A percentile compares a stretch with the other conserved stretches of the same genome.
Evolutionary conservation across 1,284 basidiomycete genomes (phyloP).

Genomic region (Xanthoconium separans): DNA sequence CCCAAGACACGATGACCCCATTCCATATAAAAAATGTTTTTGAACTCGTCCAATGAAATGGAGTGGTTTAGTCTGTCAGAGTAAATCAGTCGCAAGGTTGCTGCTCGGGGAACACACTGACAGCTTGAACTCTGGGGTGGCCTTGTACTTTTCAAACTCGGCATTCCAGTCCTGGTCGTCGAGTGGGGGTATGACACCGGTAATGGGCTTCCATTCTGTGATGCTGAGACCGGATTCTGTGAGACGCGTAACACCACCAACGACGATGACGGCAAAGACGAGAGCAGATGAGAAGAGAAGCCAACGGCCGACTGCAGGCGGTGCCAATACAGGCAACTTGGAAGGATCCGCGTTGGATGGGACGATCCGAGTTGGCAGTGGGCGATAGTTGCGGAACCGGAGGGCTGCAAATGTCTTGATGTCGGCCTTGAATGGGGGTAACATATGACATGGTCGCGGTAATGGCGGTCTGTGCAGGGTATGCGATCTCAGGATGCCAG

Average conservation of each 20-base stretch:
- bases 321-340: conserved; percentile 60
- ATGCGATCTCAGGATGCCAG: conserved; percentile 11
- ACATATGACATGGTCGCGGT: conserved; percentile 2
- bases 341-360: conserved; percentile 24
- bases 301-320: conserved; percentile 79
- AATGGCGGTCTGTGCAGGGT: not conserved
- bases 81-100: conserved; percentile 3
- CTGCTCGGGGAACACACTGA: conserved; percentile 43
- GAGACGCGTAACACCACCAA: conserved; percentile 94
- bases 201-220: conserved; percentile 96
- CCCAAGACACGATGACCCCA: conserved; percentile 96
- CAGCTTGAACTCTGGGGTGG: conserved; percentile 95
- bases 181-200: conserved; percentile 86
- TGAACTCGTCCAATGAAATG: conserved; percentile 90
- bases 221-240: conserved; percentile 98
- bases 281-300: conserved; percentile 81
- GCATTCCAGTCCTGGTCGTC: conserved; percentile 77
- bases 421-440: conserved; percentile 3
- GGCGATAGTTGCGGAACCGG: conserved; percentile 35
- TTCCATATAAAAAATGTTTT: conserved; percentile 98
- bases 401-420: conserved; percentile 12
- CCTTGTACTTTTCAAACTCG: conserved; percentile 95
- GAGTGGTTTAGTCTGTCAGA: conserved; percentile 79
- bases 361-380: conserved; percentile 41
- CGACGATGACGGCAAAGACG: conserved; percentile 90